Percentiles rank a stretch among this genome's conserved stretches.
Conservation (phyloP, 2,329 filamentous ascomycete species). For the Cadophora sp. region DNA sequence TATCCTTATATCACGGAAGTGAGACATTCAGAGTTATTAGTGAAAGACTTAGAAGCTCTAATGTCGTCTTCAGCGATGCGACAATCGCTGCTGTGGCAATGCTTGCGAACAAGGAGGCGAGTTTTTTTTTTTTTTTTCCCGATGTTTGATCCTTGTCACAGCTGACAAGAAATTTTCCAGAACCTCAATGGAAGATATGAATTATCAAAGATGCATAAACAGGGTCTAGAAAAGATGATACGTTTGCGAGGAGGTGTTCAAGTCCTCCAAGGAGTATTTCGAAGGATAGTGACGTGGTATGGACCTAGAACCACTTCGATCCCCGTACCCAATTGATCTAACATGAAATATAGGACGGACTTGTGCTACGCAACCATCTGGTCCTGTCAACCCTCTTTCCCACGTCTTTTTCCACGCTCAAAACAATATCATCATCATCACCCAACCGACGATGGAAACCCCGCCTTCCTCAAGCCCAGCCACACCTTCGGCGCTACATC, state of each 20-base stretch:
- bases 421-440: too few species aligned
- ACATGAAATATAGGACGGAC: slow-evolving; percentile 23
- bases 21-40: slow-evolving; percentile 31
- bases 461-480: neutral
- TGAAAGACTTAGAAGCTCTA: slow-evolving; percentile 21
- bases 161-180: slow-evolving; percentile 6
- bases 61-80: slow-evolving; percentile 17
- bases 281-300: slow-evolving; percentile 28
- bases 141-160: too few species aligned
- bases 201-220: slow-evolving; percentile 26
- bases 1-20: slow-evolving; percentile 31
- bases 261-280: slow-evolving; percentile 20
- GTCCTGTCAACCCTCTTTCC: slow-evolving; percentile 24
- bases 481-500: slow-evolving; percentile 18
- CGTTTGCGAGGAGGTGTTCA: slow-evolving; percentile 22
- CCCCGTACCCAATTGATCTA: neutral
- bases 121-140: neutral
- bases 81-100: slow-evolving; percentile 33
- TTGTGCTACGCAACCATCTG: slow-evolving; percentile 28
- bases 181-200: slow-evolving; percentile 31
- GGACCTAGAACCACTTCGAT: neutral
- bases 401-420: slow-evolving; percentile 12
- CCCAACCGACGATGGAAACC: neutral
- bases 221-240: slow-evolving; percentile 25
- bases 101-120: slow-evolving; percentile 33